Evolutionary conservation across 345 rosid genomes (phyloP).

Genomic region (Mercurialis annua): DNA sequence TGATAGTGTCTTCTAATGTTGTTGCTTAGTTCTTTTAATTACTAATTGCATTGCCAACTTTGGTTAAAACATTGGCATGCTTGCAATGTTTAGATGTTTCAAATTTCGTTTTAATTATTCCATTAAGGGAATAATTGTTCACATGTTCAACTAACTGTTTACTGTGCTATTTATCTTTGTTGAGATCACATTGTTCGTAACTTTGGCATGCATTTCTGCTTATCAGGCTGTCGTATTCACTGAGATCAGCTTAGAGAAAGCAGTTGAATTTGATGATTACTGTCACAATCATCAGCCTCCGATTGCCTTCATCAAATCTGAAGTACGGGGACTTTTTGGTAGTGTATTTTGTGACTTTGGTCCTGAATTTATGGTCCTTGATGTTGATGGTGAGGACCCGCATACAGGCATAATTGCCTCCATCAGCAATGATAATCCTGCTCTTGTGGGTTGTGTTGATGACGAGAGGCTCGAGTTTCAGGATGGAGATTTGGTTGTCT

Average conservation of each 20-base stretch:
- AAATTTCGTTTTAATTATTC: background rate
- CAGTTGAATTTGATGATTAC: slow-evolving; percentile 77
- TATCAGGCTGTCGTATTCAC: slow-evolving; percentile 89
- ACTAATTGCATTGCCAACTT: background rate
- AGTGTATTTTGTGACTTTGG: slow-evolving; percentile 95
- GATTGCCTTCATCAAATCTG: slow-evolving; percentile 81
- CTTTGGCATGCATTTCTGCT: slow-evolving; percentile 9
- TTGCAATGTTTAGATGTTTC: background rate
- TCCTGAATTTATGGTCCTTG: slow-evolving; percentile 78
- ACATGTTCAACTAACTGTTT: background rate
- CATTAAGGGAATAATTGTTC: background rate
- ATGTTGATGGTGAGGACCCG: slow-evolving; percentile 96
- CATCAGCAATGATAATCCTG: slow-evolving; percentile 80
- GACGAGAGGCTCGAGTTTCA: slow-evolving; percentile 98
- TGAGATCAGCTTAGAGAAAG: slow-evolving; percentile 65
- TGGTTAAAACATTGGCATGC: background rate
- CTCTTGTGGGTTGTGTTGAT: slow-evolving; percentile 86
- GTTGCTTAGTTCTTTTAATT: background rate
- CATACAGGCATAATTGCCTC: slow-evolving; percentile 95
- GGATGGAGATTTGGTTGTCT: slow-evolving; percentile 90
- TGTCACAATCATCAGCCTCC: slow-evolving; percentile 84
- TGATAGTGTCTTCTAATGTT: too few species aligned
- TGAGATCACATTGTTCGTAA: background rate
- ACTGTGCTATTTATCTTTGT: background rate
- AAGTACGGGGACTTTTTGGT: slow-evolving; percentile 94